A percentile compares a stretch with the other conserved stretches of the same genome.
These are phyloP conservation scores for Endothia cerciana DNA, from an alignment of 2,329 filamentous ascomycete species.

Conservation along the genomic window DNA sequence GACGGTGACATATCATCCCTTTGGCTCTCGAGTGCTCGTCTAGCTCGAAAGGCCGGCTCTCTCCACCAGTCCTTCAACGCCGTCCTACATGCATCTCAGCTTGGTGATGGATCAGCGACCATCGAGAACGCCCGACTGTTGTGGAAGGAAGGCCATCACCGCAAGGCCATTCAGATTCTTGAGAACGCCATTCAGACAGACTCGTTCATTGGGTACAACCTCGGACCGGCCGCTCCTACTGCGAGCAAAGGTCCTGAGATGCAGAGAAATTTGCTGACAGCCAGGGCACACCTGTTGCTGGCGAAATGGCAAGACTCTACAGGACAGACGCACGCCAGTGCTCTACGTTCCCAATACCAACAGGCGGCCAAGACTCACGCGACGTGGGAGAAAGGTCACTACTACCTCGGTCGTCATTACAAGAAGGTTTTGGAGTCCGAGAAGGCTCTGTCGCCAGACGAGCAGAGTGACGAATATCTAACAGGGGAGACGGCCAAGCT, in stretches of 20 bases:
- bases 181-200: constrained; percentile 83
- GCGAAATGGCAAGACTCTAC: constrained; percentile 96
- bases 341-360: constrained; percentile 81
- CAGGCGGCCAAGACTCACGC: constrained; percentile 71
- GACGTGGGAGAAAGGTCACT: constrained; percentile 95
- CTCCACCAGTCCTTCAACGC: constrained; percentile 91
- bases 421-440: constrained; percentile 94
- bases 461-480: constrained; percentile 76
- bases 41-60: constrained; percentile 84
- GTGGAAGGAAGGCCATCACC: constrained; percentile 90
- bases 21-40: constrained; percentile 83
- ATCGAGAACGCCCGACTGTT: constrained; percentile 93
- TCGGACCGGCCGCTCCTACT: constrained; percentile 40
- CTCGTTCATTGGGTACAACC: constrained; percentile 59
- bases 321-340: constrained; percentile 86
- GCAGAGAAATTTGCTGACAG: constrained; percentile 66
- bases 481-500: constrained; percentile 85
- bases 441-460: constrained; percentile 73
- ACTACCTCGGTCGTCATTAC: constrained; percentile 95
- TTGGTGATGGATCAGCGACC: constrained; percentile 84
- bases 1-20: constrained; percentile 77
- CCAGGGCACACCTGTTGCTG: constrained; percentile 81
- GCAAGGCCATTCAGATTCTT: constrained; percentile 91
- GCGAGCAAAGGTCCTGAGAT: constrained; percentile 47
- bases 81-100: constrained; percentile 82